These are phyloP conservation scores for Daphne laureola DNA, from an alignment of 441 rosid species.

Conservation along the genomic window DNA sequence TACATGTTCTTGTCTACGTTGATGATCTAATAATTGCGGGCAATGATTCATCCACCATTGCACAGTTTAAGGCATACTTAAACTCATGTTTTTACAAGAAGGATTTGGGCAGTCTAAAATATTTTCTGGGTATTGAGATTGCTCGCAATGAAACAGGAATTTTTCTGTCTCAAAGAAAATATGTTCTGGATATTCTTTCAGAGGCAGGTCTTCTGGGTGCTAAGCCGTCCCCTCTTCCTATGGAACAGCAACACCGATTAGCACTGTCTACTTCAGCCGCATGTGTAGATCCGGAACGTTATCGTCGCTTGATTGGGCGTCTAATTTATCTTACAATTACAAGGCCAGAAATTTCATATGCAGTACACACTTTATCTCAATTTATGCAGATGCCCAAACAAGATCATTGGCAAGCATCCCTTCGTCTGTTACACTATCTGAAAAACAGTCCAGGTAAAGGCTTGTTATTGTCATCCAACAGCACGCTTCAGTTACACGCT, in stretches of 20 bases:
- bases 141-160: neutral
- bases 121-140: neutral
- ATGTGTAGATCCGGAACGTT: no score
- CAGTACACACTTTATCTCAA: neutral
- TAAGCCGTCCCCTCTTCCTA: neutral
- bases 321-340: neutral
- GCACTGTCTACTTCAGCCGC: no score
- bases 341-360: neutral
- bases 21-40: conserved; percentile 1
- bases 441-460: neutral
- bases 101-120: neutral
- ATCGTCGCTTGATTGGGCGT: no score
- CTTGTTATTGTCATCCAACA: neutral
- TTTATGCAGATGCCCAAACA: neutral
- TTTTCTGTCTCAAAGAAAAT: no score
- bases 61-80: no score
- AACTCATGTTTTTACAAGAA: neutral
- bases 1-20: neutral
- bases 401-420: neutral
- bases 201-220: neutral
- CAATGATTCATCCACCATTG: no score
- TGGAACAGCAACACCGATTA: neutral
- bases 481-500: neutral
- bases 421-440: neutral
- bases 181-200: neutral